Evolutionary conservation across 352 stramenopile genomes (phyloP), one percentile per base, ranked within the genome.

Genomic region (Globisporangium nagaii): DNA sequence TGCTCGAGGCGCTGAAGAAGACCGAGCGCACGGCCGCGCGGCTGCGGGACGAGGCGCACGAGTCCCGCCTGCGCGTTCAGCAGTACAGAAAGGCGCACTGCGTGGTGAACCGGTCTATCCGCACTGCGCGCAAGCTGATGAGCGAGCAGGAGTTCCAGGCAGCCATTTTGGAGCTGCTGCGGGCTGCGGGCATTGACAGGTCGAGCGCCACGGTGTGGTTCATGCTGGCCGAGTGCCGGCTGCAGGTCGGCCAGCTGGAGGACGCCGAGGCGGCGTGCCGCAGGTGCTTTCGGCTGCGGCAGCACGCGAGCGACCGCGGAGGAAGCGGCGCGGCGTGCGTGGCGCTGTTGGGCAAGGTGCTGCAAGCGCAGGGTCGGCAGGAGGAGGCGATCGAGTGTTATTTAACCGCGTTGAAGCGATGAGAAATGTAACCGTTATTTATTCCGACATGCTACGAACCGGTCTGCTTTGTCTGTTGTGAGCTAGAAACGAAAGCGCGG

Each of bases 361-460:
- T 86, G 71, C 67, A 82, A 27, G 57, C 76, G 45, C 70, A 71
- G 42, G 75, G 73, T 2, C 69, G 66, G 37, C 52, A 70, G 30
- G 71, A 84, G 41, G 70, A 83, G 49, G 75, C 75, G 32, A 70
- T 83, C 68, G 58, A 79, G 54, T 86, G 72, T 70, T 86, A 78
- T 78, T 73, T 79, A 72, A 73, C 60, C 59, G 71, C 71, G 48
- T 66, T 86, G 47, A 69, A 73, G 47, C 74, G 67, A 52, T 70
- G 66, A 32, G 13, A 47, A 44, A 32, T 12, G 19, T 40, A 32
- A 36, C 15, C n/a, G 32, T 19, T 63, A 63, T 63, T 63, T 63
- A 63, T 58, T 32, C n/a, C n/a, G n/a, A n/a, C n/a, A n/a, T n/a
- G n/a, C n/a, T n/a, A n/a, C n/a, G n/a, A n/a, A n/a, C n/a, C n/a